phyloP scores from a whole-genome alignment of 2,329 filamentous ascomycete species.

The Aspergillus fructus region DNA sequence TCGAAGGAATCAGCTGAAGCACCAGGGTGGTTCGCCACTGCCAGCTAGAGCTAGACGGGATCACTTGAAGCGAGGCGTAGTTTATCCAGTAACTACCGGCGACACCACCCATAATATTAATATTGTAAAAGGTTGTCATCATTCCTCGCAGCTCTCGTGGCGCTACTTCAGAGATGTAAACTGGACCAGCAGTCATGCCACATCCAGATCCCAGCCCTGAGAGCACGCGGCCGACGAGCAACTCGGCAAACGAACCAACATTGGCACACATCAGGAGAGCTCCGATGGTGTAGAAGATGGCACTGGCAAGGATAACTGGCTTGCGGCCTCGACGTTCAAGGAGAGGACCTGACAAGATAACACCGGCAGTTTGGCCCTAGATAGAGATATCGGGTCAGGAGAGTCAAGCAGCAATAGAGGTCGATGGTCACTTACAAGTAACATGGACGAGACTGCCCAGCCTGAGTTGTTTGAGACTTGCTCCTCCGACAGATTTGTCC shows the following conservation, averaged over 20 bases:
- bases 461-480: conserved; percentile 17
- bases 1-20: conserved; percentile 20
- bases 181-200: conserved; percentile 56
- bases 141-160: conserved; percentile 66
- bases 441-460: conserved; percentile 23
- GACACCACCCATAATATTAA: conserved; percentile 22
- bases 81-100: conserved; percentile 25
- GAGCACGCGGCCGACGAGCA: conserved; percentile 18
- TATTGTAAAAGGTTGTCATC: conserved; percentile 24
- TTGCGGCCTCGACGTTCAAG: conserved; percentile 22
- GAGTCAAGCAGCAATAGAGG: neutral
- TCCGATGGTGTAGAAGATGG: conserved; percentile 20
- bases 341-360: conserved; percentile 18
- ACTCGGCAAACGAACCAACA: conserved; percentile 17
- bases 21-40: conserved; percentile 21
- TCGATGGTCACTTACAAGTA: conserved; percentile 13
- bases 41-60: conserved; percentile 17
- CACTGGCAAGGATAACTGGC: conserved; percentile 14
- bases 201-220: conserved; percentile 19
- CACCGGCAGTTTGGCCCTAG: conserved; percentile 18
- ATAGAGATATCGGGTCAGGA: neutral
- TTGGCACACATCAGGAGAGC: conserved; percentile 22
- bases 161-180: conserved; percentile 85
- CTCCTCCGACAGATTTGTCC: conserved; percentile 8
- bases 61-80: conserved; percentile 15